Evolutionary conservation across 1,284 basidiomycete genomes (phyloP).

Genomic region (Leccinum solheimii): DNA sequence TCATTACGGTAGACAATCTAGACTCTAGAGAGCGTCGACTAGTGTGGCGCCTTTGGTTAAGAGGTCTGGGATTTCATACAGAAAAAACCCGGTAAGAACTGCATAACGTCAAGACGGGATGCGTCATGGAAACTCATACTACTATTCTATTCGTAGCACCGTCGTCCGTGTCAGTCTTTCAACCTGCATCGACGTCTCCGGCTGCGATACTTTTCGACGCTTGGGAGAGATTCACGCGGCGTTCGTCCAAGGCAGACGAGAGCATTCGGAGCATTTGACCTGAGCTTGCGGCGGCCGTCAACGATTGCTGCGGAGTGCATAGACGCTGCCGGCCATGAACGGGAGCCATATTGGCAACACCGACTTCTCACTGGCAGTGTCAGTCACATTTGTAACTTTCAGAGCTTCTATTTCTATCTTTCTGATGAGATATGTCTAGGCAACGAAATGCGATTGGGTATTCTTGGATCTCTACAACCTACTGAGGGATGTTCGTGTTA

Average conservation of each 20-base stretch:
- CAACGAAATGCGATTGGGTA: constrained; percentile 92
- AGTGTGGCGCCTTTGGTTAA: constrained; percentile 77
- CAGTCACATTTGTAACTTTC: constrained; percentile 12
- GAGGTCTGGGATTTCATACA: constrained; percentile 88
- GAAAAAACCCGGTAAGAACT: constrained; percentile 77
- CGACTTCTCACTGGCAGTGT: constrained; percentile 70
- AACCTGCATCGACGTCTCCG: constrained; percentile 89
- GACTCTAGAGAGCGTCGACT: constrained; percentile 76
- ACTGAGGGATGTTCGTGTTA: constrained; percentile 33
- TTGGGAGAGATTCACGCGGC: constrained; percentile 82
- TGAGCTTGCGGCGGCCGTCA: constrained; percentile 85
- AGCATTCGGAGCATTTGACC: constrained; percentile 86
- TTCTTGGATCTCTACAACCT: constrained; percentile 91
- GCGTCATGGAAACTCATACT: constrained; percentile 5
- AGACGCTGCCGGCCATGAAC: constrained; percentile 90
- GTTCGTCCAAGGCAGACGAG: constrained; percentile 91
- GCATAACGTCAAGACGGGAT: neutral
- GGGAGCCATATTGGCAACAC: constrained; percentile 89
- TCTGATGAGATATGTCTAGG: constrained; percentile 46
- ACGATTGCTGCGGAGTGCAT: constrained; percentile 67
- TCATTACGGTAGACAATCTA: constrained; percentile 76
- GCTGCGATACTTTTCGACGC: constrained; percentile 93
- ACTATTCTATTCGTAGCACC: constrained; percentile 41
- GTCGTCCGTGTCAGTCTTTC: constrained; percentile 80
- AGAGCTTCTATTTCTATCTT: neutral